Conservation (phyloP, 148 eudicot species). For the Chenopodium formosanum region DNA sequence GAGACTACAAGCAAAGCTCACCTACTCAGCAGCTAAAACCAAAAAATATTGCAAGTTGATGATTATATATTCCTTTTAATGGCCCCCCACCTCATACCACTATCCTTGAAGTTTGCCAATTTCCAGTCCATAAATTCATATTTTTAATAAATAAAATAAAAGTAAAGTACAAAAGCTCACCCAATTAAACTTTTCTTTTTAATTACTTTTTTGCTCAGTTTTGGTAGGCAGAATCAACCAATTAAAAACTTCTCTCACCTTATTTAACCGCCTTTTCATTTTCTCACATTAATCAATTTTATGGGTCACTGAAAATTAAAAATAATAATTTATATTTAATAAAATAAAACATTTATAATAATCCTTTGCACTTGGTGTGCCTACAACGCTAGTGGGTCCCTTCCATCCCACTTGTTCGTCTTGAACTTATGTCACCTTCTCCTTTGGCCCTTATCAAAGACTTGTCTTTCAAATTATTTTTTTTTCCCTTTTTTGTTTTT, state of each 20-base stretch:
- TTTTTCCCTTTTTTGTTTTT: not conserved
- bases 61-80: not conserved
- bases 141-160: not conserved
- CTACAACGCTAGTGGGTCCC: constrained; percentile 11
- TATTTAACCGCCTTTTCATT: not conserved
- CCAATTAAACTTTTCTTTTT: not conserved
- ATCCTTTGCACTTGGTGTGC: not conserved
- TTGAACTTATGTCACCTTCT: constrained; percentile 16
- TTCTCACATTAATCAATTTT: not conserved
- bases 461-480: not conserved
- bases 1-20: not conserved
- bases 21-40: not conserved
- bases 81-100: constrained; percentile 15
- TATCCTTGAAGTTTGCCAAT: constrained; percentile 15
- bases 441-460: constrained; percentile 9
- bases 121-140: not conserved
- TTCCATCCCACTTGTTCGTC: constrained; percentile 14
- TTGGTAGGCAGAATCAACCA: constrained; percentile 15
- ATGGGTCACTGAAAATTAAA: not conserved
- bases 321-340: no score
- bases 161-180: not conserved
- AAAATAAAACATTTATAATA: not conserved
- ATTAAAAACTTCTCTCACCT: not conserved
- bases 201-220: not conserved
- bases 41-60: constrained; percentile 6